phyloP scores from a whole-genome alignment of 305 asterid genomes.

The Salvia sclarea region DNA sequence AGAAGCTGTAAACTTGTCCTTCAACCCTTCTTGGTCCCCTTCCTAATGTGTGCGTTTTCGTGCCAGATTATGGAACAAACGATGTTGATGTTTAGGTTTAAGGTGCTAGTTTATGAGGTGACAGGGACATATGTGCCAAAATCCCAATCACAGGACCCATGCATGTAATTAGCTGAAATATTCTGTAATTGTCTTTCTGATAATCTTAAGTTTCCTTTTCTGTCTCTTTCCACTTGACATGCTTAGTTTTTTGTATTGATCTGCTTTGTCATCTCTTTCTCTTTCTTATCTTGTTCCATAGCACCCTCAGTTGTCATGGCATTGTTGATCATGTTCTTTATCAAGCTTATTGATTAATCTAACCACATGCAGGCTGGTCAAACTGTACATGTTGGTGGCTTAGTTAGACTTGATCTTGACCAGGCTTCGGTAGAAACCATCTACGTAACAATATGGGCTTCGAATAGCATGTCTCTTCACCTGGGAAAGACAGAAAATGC shows the following conservation, averaged over 20 bases:
- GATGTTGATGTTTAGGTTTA: background rate
- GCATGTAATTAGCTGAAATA: background rate
- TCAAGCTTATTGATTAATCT: slow-evolving; percentile 20
- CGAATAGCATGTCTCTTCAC: slow-evolving; percentile 77
- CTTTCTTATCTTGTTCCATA: background rate
- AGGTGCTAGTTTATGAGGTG: background rate
- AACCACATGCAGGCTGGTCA: slow-evolving; percentile 74
- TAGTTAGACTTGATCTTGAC: slow-evolving; percentile 75
- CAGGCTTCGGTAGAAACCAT: slow-evolving; percentile 79
- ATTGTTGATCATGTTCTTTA: background rate
- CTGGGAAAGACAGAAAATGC: slow-evolving; percentile 86
- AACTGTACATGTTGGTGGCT: slow-evolving; percentile 73
- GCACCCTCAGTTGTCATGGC: background rate
- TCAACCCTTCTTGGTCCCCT: background rate
- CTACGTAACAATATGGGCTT: slow-evolving; percentile 77
- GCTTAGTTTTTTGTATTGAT: background rate
- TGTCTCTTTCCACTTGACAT: background rate
- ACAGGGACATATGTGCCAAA: background rate
- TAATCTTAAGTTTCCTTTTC: background rate
- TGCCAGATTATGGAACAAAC: background rate
- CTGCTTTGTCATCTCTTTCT: slow-evolving; percentile 3
- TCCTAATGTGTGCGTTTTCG: background rate
- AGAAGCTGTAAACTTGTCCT: background rate
- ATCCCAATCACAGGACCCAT: background rate
- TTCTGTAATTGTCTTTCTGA: background rate